Base-by-base conservation (phyloP, 495 filamentous ascomycete genomes). In the Hyphodiscus hymeniophilus region DNA sequence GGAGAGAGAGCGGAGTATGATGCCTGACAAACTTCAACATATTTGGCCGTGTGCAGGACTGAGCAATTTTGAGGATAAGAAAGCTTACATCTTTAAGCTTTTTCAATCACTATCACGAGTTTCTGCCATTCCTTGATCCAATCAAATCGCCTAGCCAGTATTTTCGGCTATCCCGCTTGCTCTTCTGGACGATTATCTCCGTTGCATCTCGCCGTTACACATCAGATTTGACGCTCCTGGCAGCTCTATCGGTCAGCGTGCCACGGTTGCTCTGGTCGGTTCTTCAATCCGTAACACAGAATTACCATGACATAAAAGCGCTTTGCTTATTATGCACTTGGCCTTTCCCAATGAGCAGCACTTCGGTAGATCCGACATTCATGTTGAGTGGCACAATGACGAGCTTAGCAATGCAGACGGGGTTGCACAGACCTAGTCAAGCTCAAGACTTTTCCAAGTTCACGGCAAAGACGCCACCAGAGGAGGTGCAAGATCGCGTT, bases 361-460 rank as follows among this genome's bases (percentile, higher is more conserved):
- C 34, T 7, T 3, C 81, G 2, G 87, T 79, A 59, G 89, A 94
- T 63, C 85, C 87, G 1, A 92, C 89, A 0, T 89, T 90, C 56
- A 91, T 90, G 68, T 71, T 92, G 15, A 81, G 82, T 55, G 89
- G 88, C 15, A 73, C 89, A 59, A 88, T 94, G 87, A 82, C 92
- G 72, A 85, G 91, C 60, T 80, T 89, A 42, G 85, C 89, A 15
- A 73, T 92, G 32, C 89, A 94, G 58, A 81, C 85, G 20, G 87
- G 87, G 6, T 86, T 84, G 24, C 86, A 94, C 63, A 80, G 82
- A 17, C 86, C 91, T 56, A 86, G 91, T 64, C 91, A 82, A 80
- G 16, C 21, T 24, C 38, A 41, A 20, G 38, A 41, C 38, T 41
- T 41, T 18, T 21, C 21, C 21, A 20, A 24, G 21, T 24, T 7